A percentile compares a stretch with the other conserved stretches of the same genome.
Evolutionary conservation across 1,284 basidiomycete species (phyloP).

Genomic region (Ustilago esculenta): DNA sequence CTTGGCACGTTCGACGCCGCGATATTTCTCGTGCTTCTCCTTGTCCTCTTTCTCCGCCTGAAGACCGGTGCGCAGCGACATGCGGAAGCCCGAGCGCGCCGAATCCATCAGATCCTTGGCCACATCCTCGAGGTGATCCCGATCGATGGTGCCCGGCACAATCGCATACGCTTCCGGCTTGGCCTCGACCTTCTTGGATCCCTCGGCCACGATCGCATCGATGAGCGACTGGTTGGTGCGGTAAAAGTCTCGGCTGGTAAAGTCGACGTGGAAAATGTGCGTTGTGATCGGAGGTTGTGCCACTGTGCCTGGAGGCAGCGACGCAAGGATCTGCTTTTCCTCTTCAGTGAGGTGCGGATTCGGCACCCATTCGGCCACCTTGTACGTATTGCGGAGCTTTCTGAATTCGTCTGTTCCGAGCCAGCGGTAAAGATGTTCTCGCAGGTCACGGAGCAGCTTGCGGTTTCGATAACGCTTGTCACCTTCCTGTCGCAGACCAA

Average conservation of each 20-base stretch:
- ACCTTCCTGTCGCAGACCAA: slow-evolving; percentile 46
- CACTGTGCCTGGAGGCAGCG: slow-evolving; percentile 29
- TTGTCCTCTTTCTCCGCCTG: slow-evolving; percentile 53
- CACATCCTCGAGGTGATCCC: slow-evolving; percentile 50
- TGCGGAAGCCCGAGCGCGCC: slow-evolving; percentile 48
- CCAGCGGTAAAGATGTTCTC: slow-evolving; percentile 54
- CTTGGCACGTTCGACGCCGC: slow-evolving; percentile 48
- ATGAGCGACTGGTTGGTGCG: slow-evolving; percentile 50
- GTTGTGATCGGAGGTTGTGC: slow-evolving; percentile 48
- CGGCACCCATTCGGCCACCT: slow-evolving; percentile 50
- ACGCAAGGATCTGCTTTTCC: slow-evolving; percentile 40
- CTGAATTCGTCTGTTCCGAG: slow-evolving; percentile 53
- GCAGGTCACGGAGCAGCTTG: slow-evolving; percentile 50
- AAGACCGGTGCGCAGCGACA: slow-evolving; percentile 45
- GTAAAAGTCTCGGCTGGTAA: slow-evolving; percentile 48
- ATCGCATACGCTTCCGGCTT: slow-evolving; percentile 51
- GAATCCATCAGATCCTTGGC: slow-evolving; percentile 57
- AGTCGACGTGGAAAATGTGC: slow-evolving; percentile 52
- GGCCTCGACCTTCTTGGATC: slow-evolving; percentile 40
- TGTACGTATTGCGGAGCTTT: slow-evolving; percentile 48
- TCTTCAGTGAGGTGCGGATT: slow-evolving; percentile 42
- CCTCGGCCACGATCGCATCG: slow-evolving; percentile 47
- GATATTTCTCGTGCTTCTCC: slow-evolving; percentile 53
- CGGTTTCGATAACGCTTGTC: slow-evolving; percentile 54
- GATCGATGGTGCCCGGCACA: slow-evolving; percentile 46